Evolutionary conservation across 176 grass and related monocot species (phyloP).

Genomic region (Aegilops umbellulata): DNA sequence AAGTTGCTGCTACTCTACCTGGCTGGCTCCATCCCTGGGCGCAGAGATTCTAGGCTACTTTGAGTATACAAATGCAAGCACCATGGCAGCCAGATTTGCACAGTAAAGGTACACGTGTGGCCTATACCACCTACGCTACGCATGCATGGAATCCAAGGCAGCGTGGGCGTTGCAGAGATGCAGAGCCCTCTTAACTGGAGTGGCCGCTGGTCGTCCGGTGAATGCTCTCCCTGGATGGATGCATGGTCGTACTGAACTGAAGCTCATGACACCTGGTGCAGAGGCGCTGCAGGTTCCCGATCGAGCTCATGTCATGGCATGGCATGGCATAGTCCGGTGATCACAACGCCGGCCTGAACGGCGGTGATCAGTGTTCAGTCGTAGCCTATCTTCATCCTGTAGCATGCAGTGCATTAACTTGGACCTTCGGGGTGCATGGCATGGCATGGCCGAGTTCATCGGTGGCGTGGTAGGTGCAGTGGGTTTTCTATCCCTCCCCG

Average conservation of each 20-base stretch:
- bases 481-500: conserved; percentile 28
- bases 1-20: background rate
- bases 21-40: conserved; percentile 33
- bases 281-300: conserved; percentile 18
- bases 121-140: conserved; percentile 3
- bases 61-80: conserved; percentile 24
- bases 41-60: conserved; percentile 41
- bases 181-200: background rate
- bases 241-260: conserved; percentile 4
- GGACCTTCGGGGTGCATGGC: background rate
- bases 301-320: background rate
- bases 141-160: conserved; percentile 47
- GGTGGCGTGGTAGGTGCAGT: conserved; percentile 13
- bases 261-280: conserved; percentile 22
- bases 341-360: background rate
- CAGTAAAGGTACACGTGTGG: conserved; percentile 41
- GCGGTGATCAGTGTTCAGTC: background rate
- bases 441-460: background rate
- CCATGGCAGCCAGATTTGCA: conserved; percentile 22
- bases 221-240: conserved; percentile 9
- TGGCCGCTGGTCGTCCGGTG: background rate
- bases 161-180: conserved; percentile 5
- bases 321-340: background rate
- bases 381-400: conserved; percentile 17
- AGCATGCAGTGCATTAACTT: conserved; percentile 42